Base-by-base conservation (phyloP, 192 early-diverging fungal genomes). In the Coemansia aciculifera region DNA sequence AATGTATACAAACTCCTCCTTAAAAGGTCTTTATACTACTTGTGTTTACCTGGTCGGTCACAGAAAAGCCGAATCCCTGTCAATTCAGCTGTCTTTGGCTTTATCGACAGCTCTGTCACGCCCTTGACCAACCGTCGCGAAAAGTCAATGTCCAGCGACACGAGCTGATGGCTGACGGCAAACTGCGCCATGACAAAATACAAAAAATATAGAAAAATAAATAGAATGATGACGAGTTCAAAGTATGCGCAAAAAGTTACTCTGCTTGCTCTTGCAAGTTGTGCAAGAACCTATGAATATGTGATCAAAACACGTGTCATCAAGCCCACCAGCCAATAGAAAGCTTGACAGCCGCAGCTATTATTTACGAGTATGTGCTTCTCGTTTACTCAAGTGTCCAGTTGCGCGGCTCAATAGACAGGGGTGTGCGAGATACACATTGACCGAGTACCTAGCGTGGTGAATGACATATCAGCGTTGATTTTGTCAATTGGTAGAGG, bases 111-210 rank as follows among this genome's bases (percentile, higher is more conserved):
- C 61, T 85, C 79, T 5, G 83, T 85, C 56, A 81, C 63, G 5
- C 83, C 83, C 36, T 73, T 72, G 19, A 85, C 60, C 19, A 63
- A 29, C 34, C 66, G 75, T 17, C 61, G 52, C 13, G 68, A 67
- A 56, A 85, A 68, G 60, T 74, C 71, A 48, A 85, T 63, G 43
- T 85, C 78, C 54, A 85, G 59, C 46, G 76, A 75, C 13, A 85
- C 83, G 9, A 81, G 65, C 71, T 85, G 83, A 61, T 85, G 83
- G 24, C 67, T 69, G 31, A 85, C 78, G 0, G 43, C 63, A 60
- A 81, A 78, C 13, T 60, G 54, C 19, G 60, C 29, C 73, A 76
- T 79, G 52, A 5, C 27, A 7, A 34, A 31, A 15, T 23, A 54
- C 6, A 54, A 31, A 27, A 34, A 57, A 32, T n/a, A 27, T 8